phyloP scores from a whole-genome alignment of 179 eudicot species.

The Beta corolliflora region DNA sequence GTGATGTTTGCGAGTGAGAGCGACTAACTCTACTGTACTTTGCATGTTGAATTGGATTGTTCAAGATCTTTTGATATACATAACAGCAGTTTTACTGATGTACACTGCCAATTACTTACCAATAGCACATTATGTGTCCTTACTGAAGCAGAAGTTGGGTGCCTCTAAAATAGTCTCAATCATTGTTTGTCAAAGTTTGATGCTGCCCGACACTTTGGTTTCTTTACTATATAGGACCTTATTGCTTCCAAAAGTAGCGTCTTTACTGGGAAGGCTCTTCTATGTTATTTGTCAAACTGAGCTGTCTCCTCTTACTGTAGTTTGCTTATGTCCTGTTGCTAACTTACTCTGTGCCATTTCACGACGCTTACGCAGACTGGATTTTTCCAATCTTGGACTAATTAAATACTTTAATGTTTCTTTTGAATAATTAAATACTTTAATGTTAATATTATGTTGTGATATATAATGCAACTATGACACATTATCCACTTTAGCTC shows the following conservation, averaged over 20 bases:
- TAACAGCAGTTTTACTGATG: neutral
- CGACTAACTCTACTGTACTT: neutral
- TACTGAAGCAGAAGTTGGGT: too few species aligned
- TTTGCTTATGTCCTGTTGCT: neutral
- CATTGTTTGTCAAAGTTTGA: too few species aligned
- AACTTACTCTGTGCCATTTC: neutral
- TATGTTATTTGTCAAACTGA: neutral
- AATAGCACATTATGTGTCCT: too few species aligned
- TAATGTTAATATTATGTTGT: neutral
- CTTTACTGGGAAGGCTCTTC: neutral
- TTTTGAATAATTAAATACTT: too few species aligned
- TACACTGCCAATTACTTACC: neutral
- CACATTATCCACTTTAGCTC: neutral
- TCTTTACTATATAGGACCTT: neutral
- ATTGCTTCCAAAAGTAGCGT: neutral
- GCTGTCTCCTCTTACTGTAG: constrained; percentile 1
- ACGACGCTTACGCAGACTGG: neutral
- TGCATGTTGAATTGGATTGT: neutral
- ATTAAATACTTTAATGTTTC: neutral
- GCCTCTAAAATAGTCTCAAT: too few species aligned
- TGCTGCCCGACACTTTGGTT: too few species aligned
- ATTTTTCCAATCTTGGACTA: neutral
- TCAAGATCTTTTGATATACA: neutral
- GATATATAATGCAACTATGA: neutral
- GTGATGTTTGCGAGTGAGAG: neutral